A percentile compares a stretch with the other conserved stretches of the same genome.
phyloP scores from a whole-genome alignment of 2,329 filamentous ascomycete species.

The Trichoderma pleuroti region DNA sequence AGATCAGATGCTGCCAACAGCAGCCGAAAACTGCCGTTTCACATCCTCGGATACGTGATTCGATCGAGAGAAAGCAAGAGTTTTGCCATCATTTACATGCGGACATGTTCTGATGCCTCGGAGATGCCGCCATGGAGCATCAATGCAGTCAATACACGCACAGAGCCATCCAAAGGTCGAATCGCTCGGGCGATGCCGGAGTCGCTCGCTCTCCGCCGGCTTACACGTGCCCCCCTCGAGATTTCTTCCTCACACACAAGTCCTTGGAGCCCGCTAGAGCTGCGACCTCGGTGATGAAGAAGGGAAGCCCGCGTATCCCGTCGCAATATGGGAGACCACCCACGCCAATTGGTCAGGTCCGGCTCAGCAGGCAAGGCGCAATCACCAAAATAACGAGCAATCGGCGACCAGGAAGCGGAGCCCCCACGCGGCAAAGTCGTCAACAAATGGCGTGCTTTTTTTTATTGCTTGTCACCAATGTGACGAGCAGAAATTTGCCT shows the following conservation, averaged over 20 bases:
- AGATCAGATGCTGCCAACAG: neutral
- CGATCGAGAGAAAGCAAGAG: neutral
- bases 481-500: neutral
- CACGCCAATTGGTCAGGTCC: conserved; percentile 7
- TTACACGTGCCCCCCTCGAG: neutral
- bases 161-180: neutral
- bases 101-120: neutral
- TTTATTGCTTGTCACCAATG: neutral
- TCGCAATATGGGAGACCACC: neutral
- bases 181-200: conserved; percentile 2
- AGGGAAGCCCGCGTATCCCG: neutral
- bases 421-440: conserved; percentile 11
- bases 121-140: neutral
- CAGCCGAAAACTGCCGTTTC: neutral
- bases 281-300: conserved; percentile 7
- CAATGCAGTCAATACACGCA: neutral
- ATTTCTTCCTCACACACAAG: too few relatives aligned
- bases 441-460: conserved; percentile 12
- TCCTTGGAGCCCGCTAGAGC: neutral
- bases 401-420: neutral
- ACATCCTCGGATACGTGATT: neutral
- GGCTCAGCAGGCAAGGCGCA: neutral
- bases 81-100: neutral
- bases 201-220: neutral
- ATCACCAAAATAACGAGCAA: neutral